Evolutionary conservation across 352 stramenopile species (phyloP), one percentile per base, ranked within the genome.

Genomic region (Pseudoperonospora humuli): DNA sequence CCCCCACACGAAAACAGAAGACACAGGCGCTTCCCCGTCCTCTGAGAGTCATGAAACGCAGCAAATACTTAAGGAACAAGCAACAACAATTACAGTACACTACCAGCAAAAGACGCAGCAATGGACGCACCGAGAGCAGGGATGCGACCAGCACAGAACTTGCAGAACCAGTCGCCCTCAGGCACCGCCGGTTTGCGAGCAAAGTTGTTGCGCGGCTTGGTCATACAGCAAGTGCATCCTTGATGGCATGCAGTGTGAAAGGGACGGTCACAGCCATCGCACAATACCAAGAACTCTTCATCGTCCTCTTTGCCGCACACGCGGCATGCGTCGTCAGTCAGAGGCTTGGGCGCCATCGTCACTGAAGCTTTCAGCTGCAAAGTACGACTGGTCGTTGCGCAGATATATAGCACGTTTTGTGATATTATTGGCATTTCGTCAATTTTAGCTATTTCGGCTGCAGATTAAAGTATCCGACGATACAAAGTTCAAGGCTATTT

Each of bases 111-210:
- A 24, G 7, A 23, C 15, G 19, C 17, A 51, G 21, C 17, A 35
- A 26, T 7, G 21, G n/a, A 52, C 61, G 33, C 25, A 86, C 75
- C 63, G 15, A 80, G 61, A 11, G 51, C 17, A 26, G 75, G 67
- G 19, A 82, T 45, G 31, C 64, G 78, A 17, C 73, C 78, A 9
- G 73, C 71, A 48, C 78, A 90, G 34, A 90, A 86, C 59, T 90
- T 90, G 73, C 78, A 87, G 47, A 87, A 90, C 78, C 78, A 90
- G 56, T 90, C 78, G 48, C 78, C 78, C 18, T 90, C 75, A 23
- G 78, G 78, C 44, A 90, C 78, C 0, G 73, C 57, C 8, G 72
- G 75, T 45, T 85, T 84, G 57, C 75, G 75, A 29, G 70, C 72
- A 55, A 87, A 87, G 53, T 73, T 83, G 61, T 74, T 80, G 53